Conservation (phyloP, 2,329 filamentous ascomycete genomes). For the Fusarium xyrophilum region DNA sequence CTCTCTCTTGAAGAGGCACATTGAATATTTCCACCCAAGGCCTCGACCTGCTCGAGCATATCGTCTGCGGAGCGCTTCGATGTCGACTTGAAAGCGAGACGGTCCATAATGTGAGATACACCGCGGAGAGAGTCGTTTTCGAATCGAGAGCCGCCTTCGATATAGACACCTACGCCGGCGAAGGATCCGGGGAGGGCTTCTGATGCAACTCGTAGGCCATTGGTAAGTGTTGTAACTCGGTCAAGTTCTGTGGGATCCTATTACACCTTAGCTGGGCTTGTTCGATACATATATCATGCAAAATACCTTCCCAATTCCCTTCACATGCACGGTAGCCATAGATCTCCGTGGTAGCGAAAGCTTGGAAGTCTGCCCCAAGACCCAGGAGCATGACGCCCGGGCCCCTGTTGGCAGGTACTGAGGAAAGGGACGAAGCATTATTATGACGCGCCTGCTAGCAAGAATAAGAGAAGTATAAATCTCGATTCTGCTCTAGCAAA, state of each 20-base stretch:
- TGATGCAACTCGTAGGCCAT: constrained; percentile 92
- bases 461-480: constrained; percentile 1
- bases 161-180: constrained; percentile 91
- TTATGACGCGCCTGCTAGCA: constrained; percentile 13
- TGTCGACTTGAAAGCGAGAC: constrained; percentile 93
- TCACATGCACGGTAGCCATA: constrained; percentile 46
- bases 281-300: accelerated
- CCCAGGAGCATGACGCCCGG: constrained; percentile 36
- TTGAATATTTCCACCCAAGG: constrained; percentile 92
- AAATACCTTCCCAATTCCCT: constrained; percentile 48
- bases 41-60: constrained; percentile 87
- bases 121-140: constrained; percentile 86
- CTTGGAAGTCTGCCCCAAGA: constrained; percentile 36
- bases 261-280: neutral
- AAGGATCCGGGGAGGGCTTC: constrained; percentile 95
- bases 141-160: constrained; percentile 93
- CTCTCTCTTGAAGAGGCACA: constrained; percentile 95
- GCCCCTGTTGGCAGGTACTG: constrained; percentile 43
- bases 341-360: constrained; percentile 36
- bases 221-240: constrained; percentile 84
- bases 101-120: constrained; percentile 94
- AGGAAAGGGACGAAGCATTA: constrained; percentile 49
- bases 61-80: constrained; percentile 74
- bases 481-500: constrained; percentile 22
- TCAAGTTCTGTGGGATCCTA: constrained; percentile 85